Percentiles rank a stretch among this genome's conserved stretches.
These are phyloP conservation scores for Emiliania huxleyi DNA, from an alignment of 78 protist species.

Conservation along the genomic window DNA sequence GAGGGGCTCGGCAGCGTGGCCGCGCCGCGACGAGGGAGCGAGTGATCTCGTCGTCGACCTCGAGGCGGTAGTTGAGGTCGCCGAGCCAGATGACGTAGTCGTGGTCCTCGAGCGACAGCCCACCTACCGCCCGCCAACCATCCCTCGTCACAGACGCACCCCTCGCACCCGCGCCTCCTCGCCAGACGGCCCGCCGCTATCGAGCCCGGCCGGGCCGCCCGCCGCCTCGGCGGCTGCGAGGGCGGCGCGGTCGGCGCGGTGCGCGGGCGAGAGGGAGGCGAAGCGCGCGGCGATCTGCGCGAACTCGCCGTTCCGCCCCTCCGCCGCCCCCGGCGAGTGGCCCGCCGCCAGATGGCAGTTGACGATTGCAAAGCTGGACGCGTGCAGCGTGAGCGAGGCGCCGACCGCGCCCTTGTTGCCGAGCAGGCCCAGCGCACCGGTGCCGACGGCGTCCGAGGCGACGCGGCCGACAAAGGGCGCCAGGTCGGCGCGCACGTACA, in stretches of 20 bases:
- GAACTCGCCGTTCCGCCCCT: too few relatives aligned
- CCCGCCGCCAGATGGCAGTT: neutral
- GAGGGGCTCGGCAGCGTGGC: too few relatives aligned
- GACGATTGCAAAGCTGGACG: neutral
- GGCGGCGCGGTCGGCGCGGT: too few relatives aligned
- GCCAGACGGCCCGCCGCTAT: too few relatives aligned
- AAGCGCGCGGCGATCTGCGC: too few relatives aligned
- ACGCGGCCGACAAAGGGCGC: neutral
- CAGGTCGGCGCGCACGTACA: neutral
- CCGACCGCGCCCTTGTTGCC: neutral
- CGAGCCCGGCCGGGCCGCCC: too few relatives aligned
- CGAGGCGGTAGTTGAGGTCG: neutral
- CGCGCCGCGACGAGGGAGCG: neutral
- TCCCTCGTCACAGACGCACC: too few relatives aligned
- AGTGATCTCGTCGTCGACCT: neutral
- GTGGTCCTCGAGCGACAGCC: neutral
- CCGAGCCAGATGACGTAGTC: neutral
- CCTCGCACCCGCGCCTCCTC: too few relatives aligned
- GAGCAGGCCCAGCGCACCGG: too few relatives aligned
- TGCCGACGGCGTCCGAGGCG: neutral
- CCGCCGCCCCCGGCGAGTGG: too few relatives aligned
- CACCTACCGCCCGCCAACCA: neutral
- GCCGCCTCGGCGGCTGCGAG: too few relatives aligned
- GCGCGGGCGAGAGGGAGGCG: too few relatives aligned
- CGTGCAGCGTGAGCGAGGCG: neutral